Evolutionary conservation across 2,329 filamentous ascomycete genomes (phyloP), one percentile per base, ranked within the genome.

Genomic region (Cladosporium sp.): DNA sequence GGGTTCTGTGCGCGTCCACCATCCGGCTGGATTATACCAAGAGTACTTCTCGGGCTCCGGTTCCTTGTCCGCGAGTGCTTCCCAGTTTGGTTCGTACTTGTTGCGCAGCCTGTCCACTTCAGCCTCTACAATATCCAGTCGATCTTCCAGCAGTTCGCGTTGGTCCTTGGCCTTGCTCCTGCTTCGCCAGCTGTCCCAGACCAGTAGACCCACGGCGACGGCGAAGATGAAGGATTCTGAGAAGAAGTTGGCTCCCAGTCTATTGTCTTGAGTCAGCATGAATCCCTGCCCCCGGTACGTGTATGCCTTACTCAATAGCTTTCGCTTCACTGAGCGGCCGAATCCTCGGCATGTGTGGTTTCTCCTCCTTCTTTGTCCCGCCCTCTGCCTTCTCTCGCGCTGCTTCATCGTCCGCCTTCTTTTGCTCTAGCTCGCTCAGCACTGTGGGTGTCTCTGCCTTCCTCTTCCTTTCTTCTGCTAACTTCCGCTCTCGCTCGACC

Each of bases 151-250:
- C 67, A 87, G 85, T 64, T 89, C 86, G 64, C 87, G 77, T 57
- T 86, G 79, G 25, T 81, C 85, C 58, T 79, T 83, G 67, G 87
- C 87, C 73, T 90, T 90, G 66, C 85, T 80, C 61, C 86, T 80
- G 32, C 85, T 84, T 63, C 88, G 79, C 82, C 83, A 86, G 23
- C 84, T 83, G 72, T 91, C 88, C 62, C 86, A 86, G 0, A 90
- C 75, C 53, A 91, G 86, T 66, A 90, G 76, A 0, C 84, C 79
- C 6, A 86, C 87, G 1, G 86, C 88, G 14, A 90, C 88, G 4
- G 82, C 70, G 70, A 90, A 90, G 46, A 91, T 81, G 72, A 91
- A 91, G 0, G 85, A 78, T 72, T 91, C 88, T 34, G 86, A 86
- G 58, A 89, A 88, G 71, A 91, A 90, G 68, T 88, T 90, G 3